Evolutionary conservation across 371 early-diverging fungal genomes (phyloP).

Genomic region (Syncephalastrum racemosum): DNA sequence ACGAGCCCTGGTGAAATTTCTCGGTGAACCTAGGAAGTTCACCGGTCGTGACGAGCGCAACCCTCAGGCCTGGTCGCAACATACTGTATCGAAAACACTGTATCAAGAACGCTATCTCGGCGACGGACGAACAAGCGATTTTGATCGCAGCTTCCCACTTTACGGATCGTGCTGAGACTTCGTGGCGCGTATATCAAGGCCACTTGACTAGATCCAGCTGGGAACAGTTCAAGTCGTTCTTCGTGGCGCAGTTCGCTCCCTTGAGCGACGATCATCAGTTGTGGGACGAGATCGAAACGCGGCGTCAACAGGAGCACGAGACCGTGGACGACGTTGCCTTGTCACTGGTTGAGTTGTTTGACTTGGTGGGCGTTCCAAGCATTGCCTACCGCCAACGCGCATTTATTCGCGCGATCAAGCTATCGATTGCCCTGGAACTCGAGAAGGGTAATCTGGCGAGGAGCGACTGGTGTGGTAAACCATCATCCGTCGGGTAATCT

Average conservation of each 20-base stretch:
- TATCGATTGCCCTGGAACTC: neutral
- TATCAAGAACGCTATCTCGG: too few species aligned
- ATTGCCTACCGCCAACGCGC: neutral
- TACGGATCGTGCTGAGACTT: neutral
- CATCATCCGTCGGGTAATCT: too few species aligned
- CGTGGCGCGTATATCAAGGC: slow-evolving; percentile 7
- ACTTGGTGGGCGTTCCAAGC: neutral
- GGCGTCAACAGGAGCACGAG: slow-evolving; percentile 1
- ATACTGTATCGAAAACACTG: too few species aligned
- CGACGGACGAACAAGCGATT: neutral
- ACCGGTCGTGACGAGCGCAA: too few species aligned
- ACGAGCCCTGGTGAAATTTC: too few species aligned
- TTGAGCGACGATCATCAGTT: neutral
- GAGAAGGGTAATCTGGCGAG: neutral
- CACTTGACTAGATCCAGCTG: too few species aligned
- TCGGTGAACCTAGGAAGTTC: too few species aligned
- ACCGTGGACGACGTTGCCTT: slow-evolving; percentile 8
- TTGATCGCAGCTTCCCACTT: slow-evolving; percentile 9
- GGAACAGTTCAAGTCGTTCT: neutral
- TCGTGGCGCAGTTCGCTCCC: neutral
- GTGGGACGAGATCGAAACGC: slow-evolving; percentile 5
- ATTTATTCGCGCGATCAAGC: neutral
- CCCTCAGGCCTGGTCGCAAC: too few species aligned
- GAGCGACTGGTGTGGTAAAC: too few species aligned
- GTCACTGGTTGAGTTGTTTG: neutral